Percentiles rank a stretch among this genome's conserved stretches.
Conservation (phyloP, 495 filamentous ascomycete genomes). For the Penicillium pulvis region DNA sequence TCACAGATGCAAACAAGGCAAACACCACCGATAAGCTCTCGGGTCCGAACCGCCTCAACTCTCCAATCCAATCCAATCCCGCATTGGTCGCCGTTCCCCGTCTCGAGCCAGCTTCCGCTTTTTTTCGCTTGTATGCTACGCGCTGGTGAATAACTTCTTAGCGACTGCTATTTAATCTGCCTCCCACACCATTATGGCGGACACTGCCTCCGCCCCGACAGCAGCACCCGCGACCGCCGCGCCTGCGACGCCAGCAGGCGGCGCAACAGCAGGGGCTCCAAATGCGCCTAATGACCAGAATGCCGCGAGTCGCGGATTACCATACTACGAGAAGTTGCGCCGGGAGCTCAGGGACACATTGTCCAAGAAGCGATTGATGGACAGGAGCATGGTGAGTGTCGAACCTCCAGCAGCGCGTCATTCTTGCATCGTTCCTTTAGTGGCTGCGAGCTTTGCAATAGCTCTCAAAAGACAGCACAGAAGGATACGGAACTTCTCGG, state of each 20-base stretch:
- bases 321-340: slow-evolving; percentile 74
- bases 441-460: not conserved
- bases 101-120: not conserved
- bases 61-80: slow-evolving; percentile 3
- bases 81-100: not conserved
- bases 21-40: slow-evolving; percentile 39
- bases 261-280: slow-evolving; percentile 27
- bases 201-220: slow-evolving; percentile 48
- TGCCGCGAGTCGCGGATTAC: slow-evolving; percentile 50
- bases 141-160: not conserved
- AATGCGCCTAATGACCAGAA: slow-evolving; percentile 37
- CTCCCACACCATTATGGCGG: slow-evolving; percentile 54
- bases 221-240: slow-evolving; percentile 24
- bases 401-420: not conserved
- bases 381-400: slow-evolving; percentile 60
- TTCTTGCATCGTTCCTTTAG: not conserved
- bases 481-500: not conserved
- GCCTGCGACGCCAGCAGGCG: slow-evolving; percentile 21
- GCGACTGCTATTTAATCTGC: not conserved
- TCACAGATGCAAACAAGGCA: slow-evolving; percentile 41
- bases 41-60: slow-evolving; percentile 2
- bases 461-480: not conserved
- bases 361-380: slow-evolving; percentile 65
- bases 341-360: slow-evolving; percentile 69
- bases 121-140: not conserved